phyloP scores from a whole-genome alignment of 257 asterid species.

The Penstemon davidsonii region DNA sequence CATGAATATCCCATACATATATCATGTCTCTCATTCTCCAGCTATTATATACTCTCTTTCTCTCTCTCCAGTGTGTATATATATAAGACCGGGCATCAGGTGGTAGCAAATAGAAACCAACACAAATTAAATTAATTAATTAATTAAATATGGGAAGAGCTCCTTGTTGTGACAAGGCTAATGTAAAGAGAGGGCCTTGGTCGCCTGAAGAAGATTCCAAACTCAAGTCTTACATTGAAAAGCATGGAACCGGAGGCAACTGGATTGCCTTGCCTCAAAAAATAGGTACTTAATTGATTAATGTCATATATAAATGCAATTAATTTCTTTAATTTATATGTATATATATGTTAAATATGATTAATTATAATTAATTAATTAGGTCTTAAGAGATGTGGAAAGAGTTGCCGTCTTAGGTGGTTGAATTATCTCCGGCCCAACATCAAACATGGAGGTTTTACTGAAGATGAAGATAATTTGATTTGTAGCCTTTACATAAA shows the following conservation, averaged over 20 bases:
- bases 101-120: slow-evolving; percentile 18
- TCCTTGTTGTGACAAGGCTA: slow-evolving; percentile 37
- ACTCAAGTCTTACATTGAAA: slow-evolving; percentile 29
- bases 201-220: slow-evolving; percentile 32
- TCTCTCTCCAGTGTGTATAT: slow-evolving; percentile 1
- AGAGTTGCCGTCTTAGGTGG: slow-evolving; percentile 36
- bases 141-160: slow-evolving; percentile 33
- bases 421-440: slow-evolving; percentile 33
- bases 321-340: neutral
- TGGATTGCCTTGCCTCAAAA: slow-evolving; percentile 34
- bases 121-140: neutral
- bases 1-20: slow-evolving; percentile 22
- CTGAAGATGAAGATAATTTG: slow-evolving; percentile 35
- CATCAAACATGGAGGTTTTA: slow-evolving; percentile 34
- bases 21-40: slow-evolving; percentile 45
- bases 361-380: neutral
- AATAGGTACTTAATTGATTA: slow-evolving; percentile 19
- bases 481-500: slow-evolving; percentile 31
- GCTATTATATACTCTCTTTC: slow-evolving; percentile 35
- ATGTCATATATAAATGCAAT: too few relatives aligned
- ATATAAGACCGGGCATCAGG: slow-evolving; percentile 1
- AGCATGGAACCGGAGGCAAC: slow-evolving; percentile 34
- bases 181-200: slow-evolving; percentile 38
- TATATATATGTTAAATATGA: neutral
- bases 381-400: slow-evolving; percentile 37